Evolutionary conservation across 1,284 basidiomycete genomes (phyloP), one percentile per base, ranked within the genome.

Genomic region (Fomitopsis schrenkii): DNA sequence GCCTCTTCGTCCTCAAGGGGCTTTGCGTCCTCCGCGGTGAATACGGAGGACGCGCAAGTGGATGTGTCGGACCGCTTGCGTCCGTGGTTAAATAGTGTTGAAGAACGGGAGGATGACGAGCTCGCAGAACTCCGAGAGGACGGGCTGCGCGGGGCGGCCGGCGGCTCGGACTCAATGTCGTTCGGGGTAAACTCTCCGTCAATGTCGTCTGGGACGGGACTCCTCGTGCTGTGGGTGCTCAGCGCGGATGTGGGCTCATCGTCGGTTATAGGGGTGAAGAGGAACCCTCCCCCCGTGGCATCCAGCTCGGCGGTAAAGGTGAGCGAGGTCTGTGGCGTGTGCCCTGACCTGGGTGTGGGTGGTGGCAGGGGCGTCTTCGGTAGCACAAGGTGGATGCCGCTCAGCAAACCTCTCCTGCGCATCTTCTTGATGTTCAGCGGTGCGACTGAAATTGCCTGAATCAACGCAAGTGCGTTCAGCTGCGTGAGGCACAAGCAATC

Each of bases 221-320:
- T 68, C 52, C 60, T 30, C 15, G 65, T 54, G 36, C 62, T 57
- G 14, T 59, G 59, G 2, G 66, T 26, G 46, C 63, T 67, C 8
- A 62, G 53, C 2, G 68, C 59, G 14, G 62, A 62, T 1, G 67
- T 63, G 8, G 45, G 46, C 38, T 40, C 38, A 10, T 40, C 52
- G 6, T 66, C 41, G 33, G 62, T 54, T 50, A 72, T 62, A 14
- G 72, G 70, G 17, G 70, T 70, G 62, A 74, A 70, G 26, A 74
- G 62, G 57, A 72, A 72, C 46, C 68, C 67, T 45, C 67, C 66
- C 5, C 71, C 65, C 4, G 65, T 64, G 41, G 66, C 62, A 57
- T 72, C 71, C 70, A 70, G 72, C 55, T 74, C 72, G 12, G 72
- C 72, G 3, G 72, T 74, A 59, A 74, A 74, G 26, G 72, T 72